Conservation (phyloP, 805 yeast genomes). For the Hanseniaspora jakobsenii region DNA sequence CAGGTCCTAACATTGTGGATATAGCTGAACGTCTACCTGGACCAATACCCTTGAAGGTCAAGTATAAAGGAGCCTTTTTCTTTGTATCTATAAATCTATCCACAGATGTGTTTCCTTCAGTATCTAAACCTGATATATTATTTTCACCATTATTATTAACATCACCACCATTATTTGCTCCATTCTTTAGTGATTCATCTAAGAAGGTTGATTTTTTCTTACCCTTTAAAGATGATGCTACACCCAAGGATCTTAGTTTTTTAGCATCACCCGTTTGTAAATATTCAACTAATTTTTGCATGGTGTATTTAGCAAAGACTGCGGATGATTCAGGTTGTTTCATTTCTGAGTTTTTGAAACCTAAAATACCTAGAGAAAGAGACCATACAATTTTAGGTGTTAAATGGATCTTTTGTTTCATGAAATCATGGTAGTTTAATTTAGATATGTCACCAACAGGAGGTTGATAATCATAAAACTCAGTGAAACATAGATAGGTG, state of each 20-base stretch:
- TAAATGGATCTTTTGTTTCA: slow-evolving; percentile 6
- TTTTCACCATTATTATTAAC: slow-evolving; percentile 35
- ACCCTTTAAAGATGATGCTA: slow-evolving; percentile 1
- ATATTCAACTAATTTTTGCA: slow-evolving; percentile 9
- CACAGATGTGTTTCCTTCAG: no score
- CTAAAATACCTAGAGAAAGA: slow-evolving; percentile 8
- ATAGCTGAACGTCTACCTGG: slow-evolving; percentile 81
- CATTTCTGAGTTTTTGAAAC: slow-evolving; percentile 11
- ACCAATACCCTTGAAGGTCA: slow-evolving; percentile 71
- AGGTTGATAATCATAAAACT: not conserved
- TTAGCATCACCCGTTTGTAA: slow-evolving; percentile 10
- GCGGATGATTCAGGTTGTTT: slow-evolving; percentile 9
- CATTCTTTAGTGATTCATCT: no score
- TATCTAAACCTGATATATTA: no score
- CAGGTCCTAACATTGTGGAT: slow-evolving; percentile 77
- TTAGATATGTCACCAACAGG: not conserved
- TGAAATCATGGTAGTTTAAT: slow-evolving; percentile 9
- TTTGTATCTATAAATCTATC: no score
- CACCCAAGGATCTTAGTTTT: not conserved
- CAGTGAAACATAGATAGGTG: slow-evolving; percentile 7
- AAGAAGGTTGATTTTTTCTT: no score
- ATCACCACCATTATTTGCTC: slow-evolving; percentile 60
- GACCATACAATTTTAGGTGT: slow-evolving; percentile 7
- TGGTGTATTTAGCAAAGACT: slow-evolving; percentile 7
- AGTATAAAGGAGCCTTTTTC: slow-evolving; percentile 46